A percentile compares a stretch with the other conserved stretches of the same genome.
Conservation (phyloP, 768 basidiomycete genomes). For the Punctularia strigosozonata region DNA sequence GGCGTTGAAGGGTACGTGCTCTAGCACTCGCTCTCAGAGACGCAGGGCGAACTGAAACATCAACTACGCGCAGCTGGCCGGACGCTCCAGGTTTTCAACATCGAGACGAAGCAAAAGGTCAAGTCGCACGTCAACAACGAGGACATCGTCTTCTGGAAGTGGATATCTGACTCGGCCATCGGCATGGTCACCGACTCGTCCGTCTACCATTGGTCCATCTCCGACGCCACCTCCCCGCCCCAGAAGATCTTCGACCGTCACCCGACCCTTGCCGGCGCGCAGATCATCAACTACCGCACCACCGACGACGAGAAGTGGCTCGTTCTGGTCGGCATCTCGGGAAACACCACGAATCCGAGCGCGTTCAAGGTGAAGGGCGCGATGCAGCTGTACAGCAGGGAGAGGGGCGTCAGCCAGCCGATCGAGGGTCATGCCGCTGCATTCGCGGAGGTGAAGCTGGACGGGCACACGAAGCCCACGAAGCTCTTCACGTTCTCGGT, state of each 20-base stretch:
- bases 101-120: slow-evolving; percentile 95
- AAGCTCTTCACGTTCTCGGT: slow-evolving; percentile 95
- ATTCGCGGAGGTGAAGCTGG: slow-evolving; percentile 85
- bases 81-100: slow-evolving; percentile 95
- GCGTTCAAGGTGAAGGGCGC: slow-evolving; percentile 98
- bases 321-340: slow-evolving; percentile 90
- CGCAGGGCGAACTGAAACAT: background rate
- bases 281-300: slow-evolving; percentile 97
- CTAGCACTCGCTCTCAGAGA: background rate
- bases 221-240: slow-evolving; percentile 63
- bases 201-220: slow-evolving; percentile 85
- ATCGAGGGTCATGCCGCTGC: slow-evolving; percentile 98
- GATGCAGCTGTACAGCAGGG: slow-evolving; percentile 93
- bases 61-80: slow-evolving; percentile 53
- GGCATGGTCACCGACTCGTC: slow-evolving; percentile 93
- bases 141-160: slow-evolving; percentile 98
- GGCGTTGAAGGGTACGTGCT: slow-evolving; percentile 73
- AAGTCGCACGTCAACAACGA: slow-evolving; percentile 91
- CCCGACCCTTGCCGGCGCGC: slow-evolving; percentile 83
- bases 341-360: slow-evolving; percentile 83
- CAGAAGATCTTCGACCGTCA: slow-evolving; percentile 97
- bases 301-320: slow-evolving; percentile 95
- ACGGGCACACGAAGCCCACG: slow-evolving; percentile 74
- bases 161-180: slow-evolving; percentile 84
- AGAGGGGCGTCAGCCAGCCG: slow-evolving; percentile 89